Conservation (phyloP, 169 alveolate species). For the Perkinsus chesapeaki region DNA sequence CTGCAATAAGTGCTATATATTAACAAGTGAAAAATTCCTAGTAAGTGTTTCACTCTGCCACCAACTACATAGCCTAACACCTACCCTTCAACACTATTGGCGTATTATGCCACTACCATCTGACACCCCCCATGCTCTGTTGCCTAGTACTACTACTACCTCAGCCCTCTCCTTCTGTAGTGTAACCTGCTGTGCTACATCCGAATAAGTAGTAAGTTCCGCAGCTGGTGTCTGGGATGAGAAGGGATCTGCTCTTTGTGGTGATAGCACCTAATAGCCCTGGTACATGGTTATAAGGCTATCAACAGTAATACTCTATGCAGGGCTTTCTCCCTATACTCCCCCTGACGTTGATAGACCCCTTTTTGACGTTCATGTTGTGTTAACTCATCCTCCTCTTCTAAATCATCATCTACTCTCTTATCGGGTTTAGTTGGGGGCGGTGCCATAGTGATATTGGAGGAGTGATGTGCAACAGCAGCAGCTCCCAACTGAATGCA, state of each 20-base stretch:
- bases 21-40: no score
- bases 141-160: not conserved
- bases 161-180: constrained; percentile 37
- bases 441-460: not conserved
- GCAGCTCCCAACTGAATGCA: no score
- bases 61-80: no score
- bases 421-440: not conserved
- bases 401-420: not conserved
- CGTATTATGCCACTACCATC: not conserved
- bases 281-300: not conserved
- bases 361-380: not conserved
- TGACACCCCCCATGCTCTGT: constrained; percentile 4
- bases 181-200: constrained; percentile 33
- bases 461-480: no score
- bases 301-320: not conserved
- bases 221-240: constrained; percentile 45
- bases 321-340: not conserved
- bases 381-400: not conserved
- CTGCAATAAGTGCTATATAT: no score
- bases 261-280: constrained; percentile 45
- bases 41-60: no score
- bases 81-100: no score
- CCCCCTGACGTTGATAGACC: not conserved
- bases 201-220: constrained; percentile 40
- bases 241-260: constrained; percentile 70